A percentile compares a stretch with the other conserved stretches of the same genome.
Conservation (phyloP, 306 rosid genomes). For the Begonia loranthoides region DNA sequence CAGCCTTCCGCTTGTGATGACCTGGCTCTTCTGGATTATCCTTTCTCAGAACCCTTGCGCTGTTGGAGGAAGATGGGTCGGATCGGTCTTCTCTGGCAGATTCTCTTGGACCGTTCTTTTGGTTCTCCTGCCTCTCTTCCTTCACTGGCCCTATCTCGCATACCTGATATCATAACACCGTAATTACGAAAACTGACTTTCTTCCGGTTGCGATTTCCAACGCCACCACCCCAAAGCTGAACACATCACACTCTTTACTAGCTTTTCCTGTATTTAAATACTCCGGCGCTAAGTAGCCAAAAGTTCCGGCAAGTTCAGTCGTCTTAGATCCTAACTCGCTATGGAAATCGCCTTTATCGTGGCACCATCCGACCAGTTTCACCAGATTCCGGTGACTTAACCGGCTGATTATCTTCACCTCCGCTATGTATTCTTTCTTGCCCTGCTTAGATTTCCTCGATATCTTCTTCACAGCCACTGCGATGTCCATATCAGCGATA, state of each 20-base stretch:
- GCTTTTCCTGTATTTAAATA: constrained; percentile 1
- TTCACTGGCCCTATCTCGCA: too few species aligned
- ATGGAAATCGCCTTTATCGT: constrained; percentile 5
- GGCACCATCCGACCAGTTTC: constrained; percentile 7
- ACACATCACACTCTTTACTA: constrained; percentile 4
- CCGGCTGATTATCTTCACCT: constrained; percentile 4
- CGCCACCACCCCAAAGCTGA: constrained; percentile 1
- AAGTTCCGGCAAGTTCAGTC: constrained; percentile 3
- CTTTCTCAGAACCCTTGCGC: too few species aligned
- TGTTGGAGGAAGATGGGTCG: too few species aligned
- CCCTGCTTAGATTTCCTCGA: constrained; percentile 7
- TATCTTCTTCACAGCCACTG: constrained; percentile 4
- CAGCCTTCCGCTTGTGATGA: too few species aligned
- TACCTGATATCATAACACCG: too few species aligned
- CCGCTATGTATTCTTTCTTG: constrained; percentile 1
- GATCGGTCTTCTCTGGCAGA: too few species aligned
- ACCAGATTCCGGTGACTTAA: constrained; percentile 4
- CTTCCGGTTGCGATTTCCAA: constrained; percentile 1
- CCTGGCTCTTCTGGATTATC: too few species aligned
- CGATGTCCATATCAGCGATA: not conserved
- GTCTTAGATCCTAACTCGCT: constrained; percentile 2
- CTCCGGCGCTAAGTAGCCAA: constrained; percentile 5
- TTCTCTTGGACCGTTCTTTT: too few species aligned
- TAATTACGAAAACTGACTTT: not conserved
- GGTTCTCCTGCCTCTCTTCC: too few species aligned